phyloP scores from a whole-genome alignment of 2,329 filamentous ascomycete genomes.

The Neophaeococcomyces mojaviensis region DNA sequence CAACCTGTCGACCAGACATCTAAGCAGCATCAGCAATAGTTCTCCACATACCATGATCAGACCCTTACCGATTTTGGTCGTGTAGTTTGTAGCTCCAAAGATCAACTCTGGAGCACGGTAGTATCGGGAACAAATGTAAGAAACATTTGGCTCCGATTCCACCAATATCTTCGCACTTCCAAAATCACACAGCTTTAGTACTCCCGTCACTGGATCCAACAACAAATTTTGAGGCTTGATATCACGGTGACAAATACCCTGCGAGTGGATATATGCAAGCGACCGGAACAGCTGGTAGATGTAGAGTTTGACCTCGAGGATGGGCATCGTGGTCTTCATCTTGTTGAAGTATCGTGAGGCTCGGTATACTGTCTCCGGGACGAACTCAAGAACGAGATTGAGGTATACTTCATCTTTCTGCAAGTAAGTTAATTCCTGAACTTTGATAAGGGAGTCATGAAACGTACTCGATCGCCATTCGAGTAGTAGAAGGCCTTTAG shows the following conservation, averaged over 20 bases:
- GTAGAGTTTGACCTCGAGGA: conserved; percentile 97
- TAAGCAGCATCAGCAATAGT: conserved; percentile 33
- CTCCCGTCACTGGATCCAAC: conserved; percentile 80
- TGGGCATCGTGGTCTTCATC: conserved; percentile 99
- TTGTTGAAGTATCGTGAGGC: conserved; percentile 99
- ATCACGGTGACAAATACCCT: conserved; percentile 97
- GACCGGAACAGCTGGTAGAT: conserved; percentile 99
- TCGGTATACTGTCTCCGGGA: conserved; percentile 96
- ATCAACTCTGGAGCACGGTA: conserved; percentile 97
- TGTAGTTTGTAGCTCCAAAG: conserved; percentile 98
- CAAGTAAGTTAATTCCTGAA: not conserved
- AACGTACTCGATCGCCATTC: conserved; percentile 86
- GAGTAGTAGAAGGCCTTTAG: conserved; percentile 99
- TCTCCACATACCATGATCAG: not conserved
- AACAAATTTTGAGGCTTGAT: conserved; percentile 99
- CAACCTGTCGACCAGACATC: conserved; percentile 99
- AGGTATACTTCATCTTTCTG: conserved; percentile 98
- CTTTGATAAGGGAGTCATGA: not conserved
- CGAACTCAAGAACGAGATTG: conserved; percentile 95
- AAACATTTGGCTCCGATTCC: conserved; percentile 98
- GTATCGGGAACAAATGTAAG: conserved; percentile 98
- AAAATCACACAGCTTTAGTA: conserved; percentile 97
- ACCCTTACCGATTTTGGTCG: conserved; percentile 90
- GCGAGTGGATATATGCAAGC: conserved; percentile 96
- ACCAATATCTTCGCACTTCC: conserved; percentile 97